Percentiles rank a stretch among this genome's conserved stretches.
Conservation (phyloP, 2,329 filamentous ascomycete species). For the Pseudocercospora macadamiae region DNA sequence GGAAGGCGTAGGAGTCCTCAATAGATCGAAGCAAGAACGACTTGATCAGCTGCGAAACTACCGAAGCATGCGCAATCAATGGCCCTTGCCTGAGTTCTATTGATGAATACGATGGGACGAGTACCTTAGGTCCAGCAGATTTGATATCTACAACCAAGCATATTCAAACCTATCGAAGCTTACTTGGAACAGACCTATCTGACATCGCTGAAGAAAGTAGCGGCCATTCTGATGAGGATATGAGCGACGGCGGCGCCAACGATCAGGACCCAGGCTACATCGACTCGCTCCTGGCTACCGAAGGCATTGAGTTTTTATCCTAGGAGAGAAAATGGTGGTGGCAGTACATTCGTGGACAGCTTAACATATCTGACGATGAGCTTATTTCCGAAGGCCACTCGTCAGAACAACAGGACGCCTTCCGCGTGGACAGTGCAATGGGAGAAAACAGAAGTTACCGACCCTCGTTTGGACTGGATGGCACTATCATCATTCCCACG, state of each 20-base stretch:
- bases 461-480: not conserved
- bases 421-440: not conserved
- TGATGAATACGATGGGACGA: not conserved
- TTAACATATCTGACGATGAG: not conserved
- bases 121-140: not conserved
- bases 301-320: no score
- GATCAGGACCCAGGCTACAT: not conserved
- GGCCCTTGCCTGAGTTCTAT: not conserved
- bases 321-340: not conserved
- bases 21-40: not conserved
- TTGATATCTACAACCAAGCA: not conserved
- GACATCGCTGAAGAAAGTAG: slow-evolving; percentile 6
- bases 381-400: not conserved
- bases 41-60: not conserved
- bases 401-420: not conserved
- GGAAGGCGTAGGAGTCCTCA: slow-evolving; percentile 11
- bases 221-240: not conserved
- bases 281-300: no score
- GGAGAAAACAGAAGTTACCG: no score
- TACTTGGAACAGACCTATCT: not conserved
- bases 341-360: not conserved
- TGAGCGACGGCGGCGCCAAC: not conserved
- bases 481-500: not conserved
- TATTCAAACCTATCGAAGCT: not conserved
- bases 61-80: not conserved